Percentiles rank a stretch among this genome's conserved stretches.
These are phyloP conservation scores for Plasmodium knowlesi DNA, from an alignment of 169 alveolate genomes.

Conservation along the genomic window DNA sequence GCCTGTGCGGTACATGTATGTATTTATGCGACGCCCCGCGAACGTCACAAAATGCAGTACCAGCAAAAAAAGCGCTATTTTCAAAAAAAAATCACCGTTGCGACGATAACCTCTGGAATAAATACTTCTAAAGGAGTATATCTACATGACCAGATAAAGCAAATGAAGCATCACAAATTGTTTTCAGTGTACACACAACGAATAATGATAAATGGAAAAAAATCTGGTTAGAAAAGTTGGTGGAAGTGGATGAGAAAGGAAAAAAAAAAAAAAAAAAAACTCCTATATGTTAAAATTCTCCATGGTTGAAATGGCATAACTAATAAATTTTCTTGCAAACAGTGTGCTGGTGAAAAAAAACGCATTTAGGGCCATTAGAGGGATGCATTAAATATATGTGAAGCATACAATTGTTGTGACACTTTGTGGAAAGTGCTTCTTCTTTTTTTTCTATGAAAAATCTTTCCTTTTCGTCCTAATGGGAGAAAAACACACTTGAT, in stretches of 20 bases:
- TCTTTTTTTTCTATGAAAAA: background rate
- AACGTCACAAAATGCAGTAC: background rate
- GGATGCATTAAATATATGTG: background rate
- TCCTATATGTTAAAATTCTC: background rate
- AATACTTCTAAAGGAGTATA: background rate
- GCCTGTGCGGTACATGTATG: background rate
- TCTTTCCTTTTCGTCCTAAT: background rate
- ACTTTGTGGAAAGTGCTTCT: background rate
- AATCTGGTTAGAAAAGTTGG: background rate
- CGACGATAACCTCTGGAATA: background rate
- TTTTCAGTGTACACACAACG: background rate
- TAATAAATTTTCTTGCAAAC: background rate
- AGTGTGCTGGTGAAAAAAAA: background rate
- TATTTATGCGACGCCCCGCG: background rate
- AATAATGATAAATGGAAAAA: slow-evolving; percentile 5
- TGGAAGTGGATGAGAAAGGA: background rate
- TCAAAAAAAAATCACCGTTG: background rate
- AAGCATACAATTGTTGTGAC: background rate
- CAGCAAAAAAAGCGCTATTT: background rate
- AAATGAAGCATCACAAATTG: background rate
- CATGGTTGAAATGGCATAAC: background rate
- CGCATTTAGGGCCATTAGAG: background rate
- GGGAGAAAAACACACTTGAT: background rate
- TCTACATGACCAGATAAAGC: background rate
- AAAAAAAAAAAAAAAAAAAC: background rate